These are phyloP conservation scores for Camelina neglecta DNA, from an alignment of 345 rosid species.

Conservation along the genomic window DNA sequence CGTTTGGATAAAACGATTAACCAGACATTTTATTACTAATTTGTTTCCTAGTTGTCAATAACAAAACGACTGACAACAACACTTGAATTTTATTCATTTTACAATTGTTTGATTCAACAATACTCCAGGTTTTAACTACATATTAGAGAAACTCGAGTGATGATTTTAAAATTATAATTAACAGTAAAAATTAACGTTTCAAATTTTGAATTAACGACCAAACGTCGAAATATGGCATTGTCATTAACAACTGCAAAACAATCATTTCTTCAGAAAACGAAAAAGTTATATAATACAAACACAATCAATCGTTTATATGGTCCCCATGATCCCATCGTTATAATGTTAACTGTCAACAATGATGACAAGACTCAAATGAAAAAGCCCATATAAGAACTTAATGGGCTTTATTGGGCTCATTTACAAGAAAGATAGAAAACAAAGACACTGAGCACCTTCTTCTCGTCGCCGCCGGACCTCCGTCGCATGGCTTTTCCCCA, in stretches of 20 bases:
- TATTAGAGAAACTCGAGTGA: background rate
- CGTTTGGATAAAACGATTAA: background rate
- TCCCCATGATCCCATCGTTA: background rate
- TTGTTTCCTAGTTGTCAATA: background rate
- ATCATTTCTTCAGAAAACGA: too few species aligned
- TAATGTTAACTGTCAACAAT: too few species aligned
- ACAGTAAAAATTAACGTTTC: background rate
- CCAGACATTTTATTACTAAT: background rate
- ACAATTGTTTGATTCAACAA: background rate
- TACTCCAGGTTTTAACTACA: too few species aligned
- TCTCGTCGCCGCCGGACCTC: slow-evolving; percentile 23
- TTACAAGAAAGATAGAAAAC: background rate
- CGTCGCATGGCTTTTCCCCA: slow-evolving; percentile 31
- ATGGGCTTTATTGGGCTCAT: slow-evolving; percentile 26
- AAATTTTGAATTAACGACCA: background rate
- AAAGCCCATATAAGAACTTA: background rate
- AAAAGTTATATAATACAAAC: background rate
- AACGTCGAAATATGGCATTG: background rate
- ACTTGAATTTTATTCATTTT: too few species aligned
- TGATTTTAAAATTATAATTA: too few species aligned
- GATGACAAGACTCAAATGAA: background rate
- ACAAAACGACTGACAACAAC: background rate
- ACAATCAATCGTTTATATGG: background rate
- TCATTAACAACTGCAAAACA: background rate
- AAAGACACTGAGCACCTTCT: background rate